Evolutionary conservation across 495 filamentous ascomycete genomes (phyloP).

Genomic region (Hypoxylon lienhwacheense): DNA sequence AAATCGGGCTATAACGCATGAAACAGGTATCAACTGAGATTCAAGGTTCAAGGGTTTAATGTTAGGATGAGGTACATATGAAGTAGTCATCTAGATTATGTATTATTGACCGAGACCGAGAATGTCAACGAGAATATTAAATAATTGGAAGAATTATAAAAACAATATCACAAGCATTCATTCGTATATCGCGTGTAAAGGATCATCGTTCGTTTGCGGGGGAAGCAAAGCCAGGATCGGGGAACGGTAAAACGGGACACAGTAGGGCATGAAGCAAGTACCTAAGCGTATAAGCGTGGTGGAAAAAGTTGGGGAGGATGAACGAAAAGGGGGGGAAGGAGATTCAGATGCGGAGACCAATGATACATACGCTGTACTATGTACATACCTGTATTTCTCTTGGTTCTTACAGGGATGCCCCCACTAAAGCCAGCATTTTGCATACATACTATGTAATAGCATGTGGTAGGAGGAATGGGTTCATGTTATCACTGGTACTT

Average conservation of each 20-base stretch:
- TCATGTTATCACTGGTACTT: too few species aligned
- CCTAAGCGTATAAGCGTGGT: neutral
- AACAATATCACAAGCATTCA: neutral
- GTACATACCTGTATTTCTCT: neutral
- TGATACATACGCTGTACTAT: constrained; percentile 3
- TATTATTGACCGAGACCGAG: too few species aligned
- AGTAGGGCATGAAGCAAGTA: neutral
- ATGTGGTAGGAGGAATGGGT: too few species aligned
- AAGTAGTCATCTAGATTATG: too few species aligned
- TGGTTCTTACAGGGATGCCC: neutral
- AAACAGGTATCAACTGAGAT: too few species aligned
- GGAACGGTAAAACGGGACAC: constrained; percentile 9
- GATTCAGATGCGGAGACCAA: constrained; percentile 31
- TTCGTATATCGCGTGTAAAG: neutral
- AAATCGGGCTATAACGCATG: too few species aligned
- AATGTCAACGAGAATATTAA: too few species aligned
- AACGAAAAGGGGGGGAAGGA: constrained; percentile 7
- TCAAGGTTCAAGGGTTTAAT: too few species aligned
- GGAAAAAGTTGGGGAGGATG: constrained; percentile 26
- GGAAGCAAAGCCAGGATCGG: too few species aligned
- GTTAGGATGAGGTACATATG: too few species aligned
- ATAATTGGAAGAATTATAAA: neutral
- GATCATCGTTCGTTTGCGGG: constrained; percentile 22
- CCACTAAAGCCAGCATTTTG: too few species aligned
- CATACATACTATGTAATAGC: too few species aligned